phyloP scores from a whole-genome alignment of 2,329 filamentous ascomycete genomes.

The Fusarium torulosum region DNA sequence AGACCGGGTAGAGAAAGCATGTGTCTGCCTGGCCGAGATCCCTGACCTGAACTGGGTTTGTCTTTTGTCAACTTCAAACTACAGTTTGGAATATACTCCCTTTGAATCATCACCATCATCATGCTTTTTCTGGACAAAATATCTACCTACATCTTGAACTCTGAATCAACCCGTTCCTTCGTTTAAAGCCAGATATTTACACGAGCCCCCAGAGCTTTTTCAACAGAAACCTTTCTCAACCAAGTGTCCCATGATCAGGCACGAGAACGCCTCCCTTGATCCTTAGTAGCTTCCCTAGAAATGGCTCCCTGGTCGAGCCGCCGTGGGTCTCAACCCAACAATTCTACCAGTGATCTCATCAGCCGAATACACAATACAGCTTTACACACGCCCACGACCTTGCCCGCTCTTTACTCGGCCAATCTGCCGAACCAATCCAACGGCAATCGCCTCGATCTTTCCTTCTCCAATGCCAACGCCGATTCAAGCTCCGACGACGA shows the following conservation, averaged over 20 bases:
- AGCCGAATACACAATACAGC: conserved; percentile 54
- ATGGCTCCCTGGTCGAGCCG: conserved; percentile 53
- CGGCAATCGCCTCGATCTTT: conserved; percentile 45
- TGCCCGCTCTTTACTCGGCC: conserved; percentile 40
- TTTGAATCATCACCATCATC: conserved; percentile 21
- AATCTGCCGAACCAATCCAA: conserved; percentile 17
- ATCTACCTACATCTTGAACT: too few species aligned
- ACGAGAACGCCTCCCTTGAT: conserved; percentile 24
- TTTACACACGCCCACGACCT: conserved; percentile 51
- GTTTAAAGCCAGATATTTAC: neutral
- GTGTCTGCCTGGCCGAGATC: conserved; percentile 13
- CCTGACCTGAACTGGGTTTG: conserved; percentile 19
- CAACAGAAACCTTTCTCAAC: neutral
- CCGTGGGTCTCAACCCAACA: conserved; percentile 49
- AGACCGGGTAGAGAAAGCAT: conserved; percentile 13
- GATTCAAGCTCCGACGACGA: conserved; percentile 62
- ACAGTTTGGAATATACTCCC: conserved; percentile 21
- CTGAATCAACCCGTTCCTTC: conserved; percentile 10
- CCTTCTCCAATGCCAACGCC: conserved; percentile 49
- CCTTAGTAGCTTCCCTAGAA: conserved; percentile 38
- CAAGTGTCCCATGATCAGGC: conserved; percentile 24
- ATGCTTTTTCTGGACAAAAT: conserved; percentile 31
- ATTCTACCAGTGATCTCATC: conserved; percentile 51
- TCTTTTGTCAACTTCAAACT: conserved; percentile 19
- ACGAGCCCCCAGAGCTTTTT: neutral